Conservation (phyloP, 805 yeast genomes). For the Hemisphaericaspora nanyangensis region DNA sequence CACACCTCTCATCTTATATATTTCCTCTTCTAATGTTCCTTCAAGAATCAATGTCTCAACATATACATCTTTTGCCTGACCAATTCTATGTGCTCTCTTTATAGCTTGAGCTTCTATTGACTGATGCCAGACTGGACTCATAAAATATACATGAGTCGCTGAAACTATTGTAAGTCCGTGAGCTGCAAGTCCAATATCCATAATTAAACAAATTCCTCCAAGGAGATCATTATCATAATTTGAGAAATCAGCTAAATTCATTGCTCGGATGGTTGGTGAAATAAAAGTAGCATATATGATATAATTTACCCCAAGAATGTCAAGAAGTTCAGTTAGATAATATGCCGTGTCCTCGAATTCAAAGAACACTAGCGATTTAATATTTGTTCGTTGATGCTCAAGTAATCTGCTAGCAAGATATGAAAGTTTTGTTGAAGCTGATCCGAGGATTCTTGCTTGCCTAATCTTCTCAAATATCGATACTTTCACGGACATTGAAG, state of each 20-base stretch:
- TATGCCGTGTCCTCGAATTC: conserved; percentile 72
- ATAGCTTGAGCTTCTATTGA: conserved; percentile 73
- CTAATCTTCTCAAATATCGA: conserved; percentile 11
- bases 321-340: conserved; percentile 61
- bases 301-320: conserved; percentile 56
- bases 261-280: conserved; percentile 46
- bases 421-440: conserved; percentile 61
- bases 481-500: too few species aligned
- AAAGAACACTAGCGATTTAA: conserved; percentile 61
- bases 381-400: conserved; percentile 44
- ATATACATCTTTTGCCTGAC: conserved; percentile 57
- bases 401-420: conserved; percentile 52
- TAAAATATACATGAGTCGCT: conserved; percentile 65
- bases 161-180: conserved; percentile 67
- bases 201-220: conserved; percentile 53
- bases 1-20: conserved; percentile 42
- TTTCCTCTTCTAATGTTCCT: conserved; percentile 66
- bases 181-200: conserved; percentile 66
- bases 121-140: conserved; percentile 70
- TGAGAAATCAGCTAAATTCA: conserved; percentile 50
- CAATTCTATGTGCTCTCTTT: conserved; percentile 74
- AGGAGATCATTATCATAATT: conserved; percentile 25
- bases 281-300: conserved; percentile 63
- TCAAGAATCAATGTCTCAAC: conserved; percentile 66
- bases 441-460: conserved; percentile 48